These are phyloP conservation scores for Brachypodium distachyon DNA, from an alignment of 202 grass and related monocot species.

Conservation along the genomic window DNA sequence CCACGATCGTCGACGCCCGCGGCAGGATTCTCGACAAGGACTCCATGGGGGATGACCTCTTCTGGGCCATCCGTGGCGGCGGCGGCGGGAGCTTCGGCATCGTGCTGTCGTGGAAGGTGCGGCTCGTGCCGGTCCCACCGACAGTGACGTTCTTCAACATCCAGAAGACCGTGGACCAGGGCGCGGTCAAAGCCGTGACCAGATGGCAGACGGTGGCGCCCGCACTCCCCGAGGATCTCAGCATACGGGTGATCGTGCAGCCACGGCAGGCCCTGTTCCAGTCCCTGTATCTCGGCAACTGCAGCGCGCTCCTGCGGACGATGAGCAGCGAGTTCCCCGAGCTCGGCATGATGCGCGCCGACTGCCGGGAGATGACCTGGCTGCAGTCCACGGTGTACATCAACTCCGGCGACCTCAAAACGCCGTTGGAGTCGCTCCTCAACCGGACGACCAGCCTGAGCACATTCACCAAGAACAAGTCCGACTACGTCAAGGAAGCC, in stretches of 20 bases:
- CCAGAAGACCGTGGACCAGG: background rate
- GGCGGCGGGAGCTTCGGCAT: background rate
- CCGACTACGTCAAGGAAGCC: background rate
- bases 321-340: background rate
- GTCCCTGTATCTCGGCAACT: background rate
- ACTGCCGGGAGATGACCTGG: conserved; percentile 5
- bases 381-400: background rate
- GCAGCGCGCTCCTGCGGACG: background rate
- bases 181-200: background rate
- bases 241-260: background rate
- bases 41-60: background rate
- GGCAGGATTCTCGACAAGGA: background rate
- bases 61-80: conserved; percentile 4
- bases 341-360: background rate
- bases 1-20: background rate
- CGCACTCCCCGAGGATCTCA: background rate
- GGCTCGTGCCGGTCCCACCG: background rate
- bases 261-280: background rate
- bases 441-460: background rate
- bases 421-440: background rate
- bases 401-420: background rate
- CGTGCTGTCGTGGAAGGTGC: background rate
- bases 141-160: background rate
- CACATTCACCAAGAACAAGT: background rate
- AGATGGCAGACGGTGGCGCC: background rate